Evolutionary conservation across 331 rosid species (phyloP), one percentile per base, ranked within the genome.

Genomic region (Spiraea crenata): DNA sequence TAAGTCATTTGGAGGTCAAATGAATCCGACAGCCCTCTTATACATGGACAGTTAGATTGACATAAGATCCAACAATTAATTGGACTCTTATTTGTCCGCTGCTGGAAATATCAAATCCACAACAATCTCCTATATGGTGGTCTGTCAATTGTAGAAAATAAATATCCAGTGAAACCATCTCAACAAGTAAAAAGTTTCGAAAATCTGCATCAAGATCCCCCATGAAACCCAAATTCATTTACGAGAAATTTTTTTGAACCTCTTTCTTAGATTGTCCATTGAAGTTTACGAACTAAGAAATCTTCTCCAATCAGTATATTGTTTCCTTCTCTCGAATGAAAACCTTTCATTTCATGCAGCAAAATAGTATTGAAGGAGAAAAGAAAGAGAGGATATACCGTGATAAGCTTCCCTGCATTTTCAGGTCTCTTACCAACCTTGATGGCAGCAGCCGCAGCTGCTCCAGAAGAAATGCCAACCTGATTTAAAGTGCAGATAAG

Each of bases 401-500:
- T 86, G 44, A 93, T 89, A 76, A 89, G 96, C 88, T 95, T 95
- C 72, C 99, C 99, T 25, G 92, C 93, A 83, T 95, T 95, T 70
- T 91, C 97, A 39, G 95, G 91, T 71, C 97, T 89, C 82, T 85
- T 89, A 74, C 96, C 99, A 76, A 95, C 97, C 84, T 81, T 69
- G 77, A 91, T n/a, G 14, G 99, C 97, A 10, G 99, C 99, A 16
- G 96, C 96, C 0, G 96, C 86, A 3, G 99, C 97, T 58, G 97
- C 99, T 74, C 99, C 99, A 9, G 99, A 95, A 76, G 99, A 95
- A 76, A 95, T 91, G 25, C 99, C 99, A 65, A 91, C 99, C 99
- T 95, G 82, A 73, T 72, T 72, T 62, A 34, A 77, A 74, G 71
- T 69, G 51, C 82, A 78, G 55, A 61, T 63, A 46, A 84, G 47